Evolutionary conservation across 2,329 filamentous ascomycete genomes (phyloP).

Genomic region (Penicillium sp.): DNA sequence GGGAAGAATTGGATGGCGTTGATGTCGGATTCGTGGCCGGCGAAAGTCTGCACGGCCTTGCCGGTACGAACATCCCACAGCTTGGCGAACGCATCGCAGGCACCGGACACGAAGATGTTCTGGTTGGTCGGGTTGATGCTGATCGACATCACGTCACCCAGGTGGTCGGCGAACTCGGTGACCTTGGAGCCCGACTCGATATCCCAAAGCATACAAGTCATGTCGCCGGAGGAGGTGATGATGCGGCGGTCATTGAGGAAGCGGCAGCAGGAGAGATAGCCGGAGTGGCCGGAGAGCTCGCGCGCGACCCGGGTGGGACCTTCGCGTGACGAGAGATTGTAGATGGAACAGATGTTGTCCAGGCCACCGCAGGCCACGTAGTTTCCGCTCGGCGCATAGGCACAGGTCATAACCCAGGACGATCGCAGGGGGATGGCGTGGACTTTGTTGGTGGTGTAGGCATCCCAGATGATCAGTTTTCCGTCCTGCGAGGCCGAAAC

Average conservation of each 20-base stretch:
- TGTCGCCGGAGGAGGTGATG: slow-evolving; percentile 95
- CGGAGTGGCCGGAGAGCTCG: slow-evolving; percentile 93
- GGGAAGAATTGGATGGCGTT: slow-evolving; percentile 99
- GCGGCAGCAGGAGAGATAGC: slow-evolving; percentile 95
- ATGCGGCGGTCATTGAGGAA: slow-evolving; percentile 99
- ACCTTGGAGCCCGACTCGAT: slow-evolving; percentile 96
- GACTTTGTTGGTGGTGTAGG: slow-evolving; percentile 99
- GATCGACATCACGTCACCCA: slow-evolving; percentile 99
- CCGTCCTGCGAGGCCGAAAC: slow-evolving; percentile 98
- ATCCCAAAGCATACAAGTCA: slow-evolving; percentile 99
- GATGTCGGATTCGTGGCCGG: slow-evolving; percentile 97
- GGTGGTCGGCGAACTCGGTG: slow-evolving; percentile 95
- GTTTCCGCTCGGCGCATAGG: slow-evolving; percentile 96
- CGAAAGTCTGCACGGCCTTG: slow-evolving; percentile 97
- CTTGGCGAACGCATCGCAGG: slow-evolving; percentile 97
- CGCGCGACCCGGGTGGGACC: slow-evolving; percentile 94
- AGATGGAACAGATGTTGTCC: slow-evolving; percentile 99
- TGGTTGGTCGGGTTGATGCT: slow-evolving; percentile 99
- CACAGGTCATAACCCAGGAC: slow-evolving; percentile 99
- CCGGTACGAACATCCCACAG: slow-evolving; percentile 98
- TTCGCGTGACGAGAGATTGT: slow-evolving; percentile 94
- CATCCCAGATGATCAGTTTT: slow-evolving; percentile 99
- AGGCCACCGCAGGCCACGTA: slow-evolving; percentile 97
- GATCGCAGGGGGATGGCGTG: slow-evolving; percentile 96
- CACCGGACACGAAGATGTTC: slow-evolving; percentile 98